Conservation (phyloP, 306 rosid genomes). For the Arachis hypogaea region DNA sequence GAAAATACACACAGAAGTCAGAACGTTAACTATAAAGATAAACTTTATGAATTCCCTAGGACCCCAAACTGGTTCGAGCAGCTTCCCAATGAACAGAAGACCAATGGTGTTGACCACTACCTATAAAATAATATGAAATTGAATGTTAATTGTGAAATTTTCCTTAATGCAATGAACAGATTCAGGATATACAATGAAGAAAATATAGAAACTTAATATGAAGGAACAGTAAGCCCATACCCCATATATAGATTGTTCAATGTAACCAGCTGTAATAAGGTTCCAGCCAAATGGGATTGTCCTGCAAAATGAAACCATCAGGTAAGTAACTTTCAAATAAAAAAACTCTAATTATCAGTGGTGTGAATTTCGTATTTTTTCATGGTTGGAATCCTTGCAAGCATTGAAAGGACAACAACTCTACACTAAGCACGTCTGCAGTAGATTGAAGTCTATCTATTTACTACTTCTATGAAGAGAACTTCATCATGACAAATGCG, state of each 20-base stretch:
- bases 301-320: conserved; percentile 52
- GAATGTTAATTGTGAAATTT: conserved; percentile 3
- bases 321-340: conserved; percentile 18
- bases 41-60: conserved; percentile 89
- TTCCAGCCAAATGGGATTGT: conserved; percentile 97
- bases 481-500: background rate
- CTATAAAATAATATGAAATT: conserved; percentile 46
- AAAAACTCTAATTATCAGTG: background rate
- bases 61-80: conserved; percentile 96
- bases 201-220: background rate
- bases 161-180: background rate
- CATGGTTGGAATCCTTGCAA: background rate
- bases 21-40: conserved; percentile 79
- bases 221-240: conserved; percentile 48
- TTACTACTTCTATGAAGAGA: background rate
- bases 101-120: conserved; percentile 66
- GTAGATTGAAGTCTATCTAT: background rate
- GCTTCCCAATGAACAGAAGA: conserved; percentile 85
- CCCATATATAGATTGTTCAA: conserved; percentile 82
- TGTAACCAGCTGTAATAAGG: conserved; percentile 78
- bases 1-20: conserved; percentile 77
- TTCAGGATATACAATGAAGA: conserved; percentile 17
- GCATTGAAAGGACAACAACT: background rate
- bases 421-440: background rate
- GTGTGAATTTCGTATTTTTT: background rate